Evolutionary conservation across 257 asterid species (phyloP).

Genomic region (Striga asiatica): DNA sequence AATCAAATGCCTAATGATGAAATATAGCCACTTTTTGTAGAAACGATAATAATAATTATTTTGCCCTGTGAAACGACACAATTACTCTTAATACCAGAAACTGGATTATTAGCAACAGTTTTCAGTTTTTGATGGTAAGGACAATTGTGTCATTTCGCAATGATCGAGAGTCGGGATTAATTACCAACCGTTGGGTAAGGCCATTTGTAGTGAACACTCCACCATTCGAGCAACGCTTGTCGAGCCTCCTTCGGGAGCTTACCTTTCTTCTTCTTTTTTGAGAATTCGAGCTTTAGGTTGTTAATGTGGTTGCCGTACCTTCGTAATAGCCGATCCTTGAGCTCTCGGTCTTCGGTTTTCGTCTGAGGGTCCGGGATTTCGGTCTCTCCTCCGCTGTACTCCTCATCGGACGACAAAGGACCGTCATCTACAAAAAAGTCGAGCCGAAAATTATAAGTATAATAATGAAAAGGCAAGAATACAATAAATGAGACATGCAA

Average conservation of each 20-base stretch:
- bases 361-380: slow-evolving; percentile 27
- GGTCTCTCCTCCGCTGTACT: slow-evolving; percentile 51
- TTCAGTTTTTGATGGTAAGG: too few relatives aligned
- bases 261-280: slow-evolving; percentile 87
- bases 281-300: slow-evolving; percentile 61
- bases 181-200: slow-evolving; percentile 82
- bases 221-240: slow-evolving; percentile 76
- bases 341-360: slow-evolving; percentile 50
- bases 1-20: too few relatives aligned
- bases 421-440: slow-evolving; percentile 35
- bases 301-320: slow-evolving; percentile 71
- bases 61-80: too few relatives aligned
- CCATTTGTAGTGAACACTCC: slow-evolving; percentile 87
- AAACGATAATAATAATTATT: too few relatives aligned
- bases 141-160: too few relatives aligned
- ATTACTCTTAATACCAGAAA: too few relatives aligned
- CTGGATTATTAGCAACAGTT: too few relatives aligned
- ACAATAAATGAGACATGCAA: neutral
- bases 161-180: neutral
- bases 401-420: slow-evolving; percentile 59
- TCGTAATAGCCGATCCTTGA: slow-evolving; percentile 54
- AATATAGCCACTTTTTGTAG: too few relatives aligned
- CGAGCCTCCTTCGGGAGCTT: slow-evolving; percentile 83
- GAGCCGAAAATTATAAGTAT: neutral
- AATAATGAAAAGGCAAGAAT: neutral